Base-by-base conservation (phyloP, 352 stramenopile genomes). In the Phytophthora podocarpi region DNA sequence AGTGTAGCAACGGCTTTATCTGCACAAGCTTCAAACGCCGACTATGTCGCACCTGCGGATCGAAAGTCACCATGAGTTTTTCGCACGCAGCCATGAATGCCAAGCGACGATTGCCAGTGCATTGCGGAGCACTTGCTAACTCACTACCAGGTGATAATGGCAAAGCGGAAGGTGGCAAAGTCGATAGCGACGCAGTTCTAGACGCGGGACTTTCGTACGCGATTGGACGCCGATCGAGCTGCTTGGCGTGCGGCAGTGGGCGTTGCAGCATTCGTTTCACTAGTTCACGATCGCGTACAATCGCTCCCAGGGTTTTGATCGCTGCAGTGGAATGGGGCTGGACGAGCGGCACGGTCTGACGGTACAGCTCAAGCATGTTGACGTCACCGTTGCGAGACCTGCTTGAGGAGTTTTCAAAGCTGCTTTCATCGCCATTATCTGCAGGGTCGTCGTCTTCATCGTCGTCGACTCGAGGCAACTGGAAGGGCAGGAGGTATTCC, bases 281-380 rank as follows among this genome's bases (percentile, higher is more conserved):
- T 12, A 92, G 40, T 21, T 85, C 64, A 4, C 42, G 56, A 30
- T 80, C 58, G 12, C 63, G 59, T 26, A 88, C 42, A 36, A 91
- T 87, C 26, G 72, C 75, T 28, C 74, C 72, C 3, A 89, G 60
- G 1, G 80, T 93, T 58, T 82, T 83, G 13, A 78, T 70, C 16
- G 69, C 72, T 15, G 84, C 77, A 23, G 60, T 87, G 26, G 81
- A 91, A n/a, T 85, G 64, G 11, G 76, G 64, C 18, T 89, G 76
- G 13, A 93, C 61, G 13, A 91, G 64, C 18, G 81, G 74, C 5
- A 79, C 71, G 9, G 80, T 66, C 31, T 92, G 82, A 21, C 64
- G 69, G 48, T 89, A 87, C 20, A 89, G 27, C 12, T 72, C 64
- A 9, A 85, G 45, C 46, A 60, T 73, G n/a, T 36, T 39, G 37